A percentile compares a stretch with the other conserved stretches of the same genome.
Conservation (phyloP, 208 protist species). For the Trypanosoma platydactyli region DNA sequence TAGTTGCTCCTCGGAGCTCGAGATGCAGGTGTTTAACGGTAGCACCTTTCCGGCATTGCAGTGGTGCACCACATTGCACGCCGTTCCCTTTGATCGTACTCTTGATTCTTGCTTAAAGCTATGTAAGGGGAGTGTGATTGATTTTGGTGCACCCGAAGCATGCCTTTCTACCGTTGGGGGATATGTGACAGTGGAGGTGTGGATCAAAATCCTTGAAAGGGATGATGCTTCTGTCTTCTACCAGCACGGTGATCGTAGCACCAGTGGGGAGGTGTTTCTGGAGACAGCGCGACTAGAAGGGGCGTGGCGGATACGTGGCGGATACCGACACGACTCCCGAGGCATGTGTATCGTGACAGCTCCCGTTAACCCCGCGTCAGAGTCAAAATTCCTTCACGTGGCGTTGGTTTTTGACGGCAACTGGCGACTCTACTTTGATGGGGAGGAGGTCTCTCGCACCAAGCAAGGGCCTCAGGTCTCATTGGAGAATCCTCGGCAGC, state of each 20-base stretch:
- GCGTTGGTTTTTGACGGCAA: conserved; percentile 85
- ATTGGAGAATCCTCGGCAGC: conserved; percentile 66
- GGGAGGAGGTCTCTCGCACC: conserved; percentile 65
- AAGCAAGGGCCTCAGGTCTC: conserved; percentile 70
- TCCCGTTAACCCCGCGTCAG: conserved; percentile 57
- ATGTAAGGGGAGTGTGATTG: conserved; percentile 64
- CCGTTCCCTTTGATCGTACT: conserved; percentile 23
- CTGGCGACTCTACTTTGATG: conserved; percentile 85
- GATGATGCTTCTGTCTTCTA: conserved; percentile 83
- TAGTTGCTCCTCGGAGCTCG: conserved; percentile 23
- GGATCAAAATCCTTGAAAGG: conserved; percentile 75
- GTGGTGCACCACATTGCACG: conserved; percentile 30
- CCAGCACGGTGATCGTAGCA: conserved; percentile 86
- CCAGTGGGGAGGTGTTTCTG: conserved; percentile 88
- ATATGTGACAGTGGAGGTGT: conserved; percentile 87
- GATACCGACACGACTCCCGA: conserved; percentile 85
- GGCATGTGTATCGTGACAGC: conserved; percentile 76
- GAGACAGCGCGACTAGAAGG: conserved; percentile 81
- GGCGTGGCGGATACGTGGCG: conserved; percentile 75
- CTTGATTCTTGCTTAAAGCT: conserved; percentile 55
- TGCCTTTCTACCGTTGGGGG: conserved; percentile 63
- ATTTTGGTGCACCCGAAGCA: conserved; percentile 71
- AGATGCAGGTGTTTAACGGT: conserved; percentile 40
- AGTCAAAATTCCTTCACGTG: conserved; percentile 76
- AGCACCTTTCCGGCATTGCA: conserved; percentile 39